Base-by-base conservation (phyloP, 208 protist species). In the Trypanosoma scelopori region DNA sequence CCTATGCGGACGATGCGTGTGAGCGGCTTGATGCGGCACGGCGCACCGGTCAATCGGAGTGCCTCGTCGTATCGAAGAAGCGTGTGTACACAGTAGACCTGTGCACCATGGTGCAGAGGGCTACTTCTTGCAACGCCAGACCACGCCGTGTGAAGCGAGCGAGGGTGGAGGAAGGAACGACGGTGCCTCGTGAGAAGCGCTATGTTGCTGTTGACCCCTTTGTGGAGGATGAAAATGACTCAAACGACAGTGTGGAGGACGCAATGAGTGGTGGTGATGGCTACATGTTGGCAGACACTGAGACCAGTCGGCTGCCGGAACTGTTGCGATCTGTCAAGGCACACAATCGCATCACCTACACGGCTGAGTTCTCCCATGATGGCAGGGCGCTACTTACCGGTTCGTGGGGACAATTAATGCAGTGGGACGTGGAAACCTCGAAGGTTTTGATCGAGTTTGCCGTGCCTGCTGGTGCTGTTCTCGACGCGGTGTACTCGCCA, bases 81-180 rank as follows among this genome's bases (percentile, higher is more conserved):
- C 85, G 73, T 42, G 69, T 66, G 47, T 89, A 81, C 78, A 87
- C 65, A 3, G 85, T 94, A 15, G 59, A 87, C 56, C 63, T 94
- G 4, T 22, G 18, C 5, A 74, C 51, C 22, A 90, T 90, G 85
- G 65, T 76, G 63, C 83, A 92, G 69, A 43, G 73, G 32, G 62
- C 64, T 3, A 12, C 51, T 0, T 58, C 66, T 4, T 28, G 65
- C n/a, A 58, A 13, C 11, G 48, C 46, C 20, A 80, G 82, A 35
- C 61, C 58, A 35, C 82, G 85, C 5, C 47, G 42, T 12, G 82
- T 92, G 49, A 76, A 78, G 65, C 74, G 82, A 3, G 80, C 72
- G 25, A 69, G 69, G 18, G 61, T 81, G 37, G 71, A 87, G 46
- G 47, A 61, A 25, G 72, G 25, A 32, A 71, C 41, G 1, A 71